Conservation (phyloP, 2,329 filamentous ascomycete species). For the Alternaria sp. region DNA sequence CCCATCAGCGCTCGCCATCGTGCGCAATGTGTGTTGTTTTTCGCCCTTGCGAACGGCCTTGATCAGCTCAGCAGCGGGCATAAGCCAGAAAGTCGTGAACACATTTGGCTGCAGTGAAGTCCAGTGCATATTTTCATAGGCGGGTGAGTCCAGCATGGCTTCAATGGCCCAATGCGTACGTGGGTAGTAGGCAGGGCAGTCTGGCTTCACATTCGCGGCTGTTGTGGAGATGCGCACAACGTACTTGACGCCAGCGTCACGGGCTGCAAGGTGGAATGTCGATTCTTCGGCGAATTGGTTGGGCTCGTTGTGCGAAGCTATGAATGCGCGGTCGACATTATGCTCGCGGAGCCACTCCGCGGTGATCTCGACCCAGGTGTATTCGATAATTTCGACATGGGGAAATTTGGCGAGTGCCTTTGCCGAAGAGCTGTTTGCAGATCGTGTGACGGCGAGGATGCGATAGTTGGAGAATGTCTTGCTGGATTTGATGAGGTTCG, state of each 20-base stretch:
- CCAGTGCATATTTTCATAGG: not conserved
- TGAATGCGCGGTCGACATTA: slow-evolving; percentile 16
- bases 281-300: slow-evolving; percentile 28
- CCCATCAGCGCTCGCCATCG: not conserved
- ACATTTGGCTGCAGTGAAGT: slow-evolving; percentile 21
- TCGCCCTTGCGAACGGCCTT: slow-evolving; percentile 6
- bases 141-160: slow-evolving; percentile 9
- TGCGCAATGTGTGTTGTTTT: slow-evolving; percentile 10
- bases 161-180: slow-evolving; percentile 27
- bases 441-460: slow-evolving; percentile 24
- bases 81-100: slow-evolving; percentile 6
- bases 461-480: slow-evolving; percentile 11
- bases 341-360: slow-evolving; percentile 17
- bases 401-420: slow-evolving; percentile 18
- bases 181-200: slow-evolving; percentile 19
- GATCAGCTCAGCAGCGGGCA: slow-evolving; percentile 8
- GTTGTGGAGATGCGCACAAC: slow-evolving; percentile 25
- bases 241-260: slow-evolving; percentile 22
- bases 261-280: slow-evolving; percentile 14
- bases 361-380: slow-evolving; percentile 19
- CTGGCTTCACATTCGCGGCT: slow-evolving; percentile 13
- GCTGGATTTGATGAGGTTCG: slow-evolving; percentile 10
- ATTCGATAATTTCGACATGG: slow-evolving; percentile 17
- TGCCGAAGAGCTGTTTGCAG: slow-evolving; percentile 3
- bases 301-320: slow-evolving; percentile 25